Percentiles rank a stretch among this genome's conserved stretches.
Evolutionary conservation across 768 basidiomycete species (phyloP).

Genomic region (Mycena galopus): DNA sequence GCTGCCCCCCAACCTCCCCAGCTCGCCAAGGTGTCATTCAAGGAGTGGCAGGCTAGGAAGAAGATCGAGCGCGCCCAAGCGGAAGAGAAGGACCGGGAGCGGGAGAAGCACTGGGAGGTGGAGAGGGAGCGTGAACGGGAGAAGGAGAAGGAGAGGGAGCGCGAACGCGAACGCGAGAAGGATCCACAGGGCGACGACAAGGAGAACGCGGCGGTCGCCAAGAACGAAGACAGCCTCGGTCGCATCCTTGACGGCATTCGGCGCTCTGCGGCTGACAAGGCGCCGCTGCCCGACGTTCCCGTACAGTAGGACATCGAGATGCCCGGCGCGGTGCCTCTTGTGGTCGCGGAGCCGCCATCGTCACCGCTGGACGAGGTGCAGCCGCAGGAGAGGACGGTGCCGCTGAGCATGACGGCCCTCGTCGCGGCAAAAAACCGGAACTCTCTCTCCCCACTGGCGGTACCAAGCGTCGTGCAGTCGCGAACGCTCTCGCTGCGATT

Average conservation of each 20-base stretch:
- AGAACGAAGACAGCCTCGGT: slow-evolving; percentile 26
- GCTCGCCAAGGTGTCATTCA: slow-evolving; percentile 13
- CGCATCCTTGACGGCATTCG: slow-evolving; percentile 26
- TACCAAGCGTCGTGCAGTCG: slow-evolving; percentile 1
- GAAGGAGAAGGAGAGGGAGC: background rate
- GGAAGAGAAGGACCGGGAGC: slow-evolving; percentile 8
- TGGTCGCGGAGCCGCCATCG: background rate
- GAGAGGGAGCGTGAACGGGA: slow-evolving; percentile 3
- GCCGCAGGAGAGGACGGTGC: background rate
- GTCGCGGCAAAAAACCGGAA: background rate
- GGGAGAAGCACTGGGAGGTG: background rate
- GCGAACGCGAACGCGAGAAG: slow-evolving; percentile 16
- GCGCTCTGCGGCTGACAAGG: slow-evolving; percentile 18
- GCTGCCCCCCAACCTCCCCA: slow-evolving; percentile 4
- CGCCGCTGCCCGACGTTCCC: background rate
- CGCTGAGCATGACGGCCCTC: slow-evolving; percentile 25
- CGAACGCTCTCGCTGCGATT: slow-evolving; percentile 23
- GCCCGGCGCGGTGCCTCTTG: slow-evolving; percentile 1
- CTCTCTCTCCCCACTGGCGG: slow-evolving; percentile 23
- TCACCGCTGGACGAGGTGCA: too few relatives aligned
- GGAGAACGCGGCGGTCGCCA: slow-evolving; percentile 21
- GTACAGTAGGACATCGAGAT: slow-evolving; percentile 16
- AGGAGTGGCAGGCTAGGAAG: too few relatives aligned
- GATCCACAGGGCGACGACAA: slow-evolving; percentile 23
- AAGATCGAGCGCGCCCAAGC: slow-evolving; percentile 6